A percentile compares a stretch with the other conserved stretches of the same genome.
Evolutionary conservation across 768 basidiomycete species (phyloP).

Genomic region (Pisolithus marmoratus): DNA sequence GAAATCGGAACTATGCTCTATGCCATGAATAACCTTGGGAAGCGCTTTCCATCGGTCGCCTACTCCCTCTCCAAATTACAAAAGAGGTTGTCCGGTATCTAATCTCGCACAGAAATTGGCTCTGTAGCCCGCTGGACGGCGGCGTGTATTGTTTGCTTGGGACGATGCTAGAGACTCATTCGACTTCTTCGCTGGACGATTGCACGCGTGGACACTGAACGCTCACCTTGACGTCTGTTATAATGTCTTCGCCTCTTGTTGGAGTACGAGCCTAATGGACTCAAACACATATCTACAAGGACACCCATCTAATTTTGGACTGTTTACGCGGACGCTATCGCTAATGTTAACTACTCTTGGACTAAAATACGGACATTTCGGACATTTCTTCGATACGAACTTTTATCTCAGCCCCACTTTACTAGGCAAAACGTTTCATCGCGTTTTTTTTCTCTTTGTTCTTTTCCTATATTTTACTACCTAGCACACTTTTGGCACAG

Average conservation of each 20-base stretch:
- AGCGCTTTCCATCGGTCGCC: slow-evolving; percentile 53
- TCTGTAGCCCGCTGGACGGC: slow-evolving; percentile 2
- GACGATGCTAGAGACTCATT: not conserved
- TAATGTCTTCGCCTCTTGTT: slow-evolving; percentile 7
- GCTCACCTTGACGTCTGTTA: slow-evolving; percentile 4
- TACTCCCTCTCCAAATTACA: slow-evolving; percentile 27
- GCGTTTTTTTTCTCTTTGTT: no score
- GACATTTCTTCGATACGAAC: no score
- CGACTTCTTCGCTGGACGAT: slow-evolving; percentile 1
- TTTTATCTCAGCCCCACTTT: no score
- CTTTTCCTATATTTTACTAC: not conserved
- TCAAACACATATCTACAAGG: not conserved
- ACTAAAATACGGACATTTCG: not conserved
- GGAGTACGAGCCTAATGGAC: slow-evolving; percentile 5
- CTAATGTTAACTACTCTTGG: not conserved
- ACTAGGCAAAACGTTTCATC: no score
- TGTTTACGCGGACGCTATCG: not conserved
- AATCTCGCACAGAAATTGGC: slow-evolving; percentile 3
- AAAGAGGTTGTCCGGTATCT: slow-evolving; percentile 27
- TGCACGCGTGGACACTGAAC: slow-evolving; percentile 6
- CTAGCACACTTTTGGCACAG: not conserved
- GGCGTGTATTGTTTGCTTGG: slow-evolving; percentile 11
- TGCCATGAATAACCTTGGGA: slow-evolving; percentile 56
- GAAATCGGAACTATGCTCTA: slow-evolving; percentile 58
- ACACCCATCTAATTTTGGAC: not conserved